Conservation (phyloP, 257 asterid genomes). For the Solanum clarkiae region DNA sequence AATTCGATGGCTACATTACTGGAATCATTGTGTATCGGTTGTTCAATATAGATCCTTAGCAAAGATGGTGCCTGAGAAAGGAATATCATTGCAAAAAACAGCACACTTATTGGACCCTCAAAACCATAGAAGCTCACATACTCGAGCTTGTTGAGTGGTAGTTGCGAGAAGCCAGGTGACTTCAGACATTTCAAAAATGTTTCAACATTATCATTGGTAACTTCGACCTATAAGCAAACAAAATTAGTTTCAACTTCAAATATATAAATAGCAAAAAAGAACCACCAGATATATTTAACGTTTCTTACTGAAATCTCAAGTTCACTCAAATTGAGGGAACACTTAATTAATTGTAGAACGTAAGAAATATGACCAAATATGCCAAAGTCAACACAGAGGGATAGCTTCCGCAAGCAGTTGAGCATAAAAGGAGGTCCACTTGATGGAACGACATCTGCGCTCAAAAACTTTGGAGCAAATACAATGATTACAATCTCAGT, state of each 20-base stretch:
- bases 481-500: not conserved
- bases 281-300: not conserved
- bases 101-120: not conserved
- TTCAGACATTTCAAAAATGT: not conserved
- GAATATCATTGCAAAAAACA: not conserved
- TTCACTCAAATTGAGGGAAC: not conserved
- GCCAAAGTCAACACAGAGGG: not conserved
- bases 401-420: not conserved
- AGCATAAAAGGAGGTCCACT: not conserved
- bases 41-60: not conserved
- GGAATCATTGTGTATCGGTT: not conserved
- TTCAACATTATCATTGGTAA: not conserved
- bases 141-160: not conserved
- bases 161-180: not conserved
- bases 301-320: not conserved
- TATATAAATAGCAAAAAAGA: not conserved
- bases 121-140: not conserved
- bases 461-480: not conserved
- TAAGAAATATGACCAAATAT: not conserved
- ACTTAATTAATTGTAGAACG: not conserved
- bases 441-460: not conserved
- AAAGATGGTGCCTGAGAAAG: not conserved
- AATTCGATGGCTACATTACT: not conserved
- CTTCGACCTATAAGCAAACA: not conserved
- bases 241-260: not conserved